Percentiles rank a stretch among this genome's conserved stretches.
Evolutionary conservation across 2,329 filamentous ascomycete species (phyloP).

Genomic region (Pseudogymnoascus sp.): DNA sequence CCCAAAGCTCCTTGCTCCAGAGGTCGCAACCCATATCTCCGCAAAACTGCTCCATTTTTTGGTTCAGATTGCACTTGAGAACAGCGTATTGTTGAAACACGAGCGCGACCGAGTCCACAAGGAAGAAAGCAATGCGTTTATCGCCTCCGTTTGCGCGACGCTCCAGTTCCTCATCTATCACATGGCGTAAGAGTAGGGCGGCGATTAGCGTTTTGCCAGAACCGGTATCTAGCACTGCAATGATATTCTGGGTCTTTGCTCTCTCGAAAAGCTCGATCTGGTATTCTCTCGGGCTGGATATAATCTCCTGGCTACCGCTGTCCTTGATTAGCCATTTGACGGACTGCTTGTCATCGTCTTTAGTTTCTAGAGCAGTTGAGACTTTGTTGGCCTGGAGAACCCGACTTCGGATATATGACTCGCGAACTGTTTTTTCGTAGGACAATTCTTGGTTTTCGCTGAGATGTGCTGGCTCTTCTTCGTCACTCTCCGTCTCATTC

Average conservation of each 20-base stretch:
- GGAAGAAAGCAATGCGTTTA: slow-evolving; percentile 71
- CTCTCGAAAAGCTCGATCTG: slow-evolving; percentile 86
- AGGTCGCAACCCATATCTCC: slow-evolving; percentile 60
- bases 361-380: slow-evolving; percentile 11
- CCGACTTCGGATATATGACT: slow-evolving; percentile 34
- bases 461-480: neutral
- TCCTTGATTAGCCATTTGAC: slow-evolving; percentile 27
- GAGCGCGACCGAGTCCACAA: slow-evolving; percentile 82
- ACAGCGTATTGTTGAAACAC: slow-evolving; percentile 86
- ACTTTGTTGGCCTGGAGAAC: slow-evolving; percentile 23
- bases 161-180: slow-evolving; percentile 70
- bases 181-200: slow-evolving; percentile 70
- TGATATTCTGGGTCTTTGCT: slow-evolving; percentile 77
- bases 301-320: slow-evolving; percentile 44
- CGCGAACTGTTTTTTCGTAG: slow-evolving; percentile 43
- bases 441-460: neutral
- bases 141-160: slow-evolving; percentile 51
- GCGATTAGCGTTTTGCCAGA: slow-evolving; percentile 97
- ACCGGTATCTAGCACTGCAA: slow-evolving; percentile 92
- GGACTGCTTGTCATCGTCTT: slow-evolving; percentile 24
- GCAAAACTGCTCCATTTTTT: slow-evolving; percentile 65
- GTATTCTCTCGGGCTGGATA: slow-evolving; percentile 77
- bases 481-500: slow-evolving; percentile 13
- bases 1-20: slow-evolving; percentile 55
- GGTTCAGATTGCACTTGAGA: slow-evolving; percentile 71